Percentiles rank a stretch among this genome's conserved stretches.
Evolutionary conservation across 306 rosid species (phyloP).

Genomic region (Medicago ruthenica): DNA sequence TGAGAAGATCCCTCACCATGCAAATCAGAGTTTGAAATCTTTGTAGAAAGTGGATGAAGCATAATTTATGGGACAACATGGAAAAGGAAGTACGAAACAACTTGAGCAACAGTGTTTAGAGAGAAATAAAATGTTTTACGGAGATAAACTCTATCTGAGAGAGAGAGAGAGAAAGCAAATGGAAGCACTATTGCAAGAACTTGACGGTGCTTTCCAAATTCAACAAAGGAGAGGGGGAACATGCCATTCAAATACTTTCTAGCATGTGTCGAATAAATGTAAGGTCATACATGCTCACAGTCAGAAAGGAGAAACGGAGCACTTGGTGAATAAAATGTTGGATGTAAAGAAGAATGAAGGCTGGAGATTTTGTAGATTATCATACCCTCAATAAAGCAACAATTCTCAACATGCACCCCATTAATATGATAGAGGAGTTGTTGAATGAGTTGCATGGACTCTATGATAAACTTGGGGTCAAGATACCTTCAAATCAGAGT

Average conservation of each 20-base stretch:
- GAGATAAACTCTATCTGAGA: background rate
- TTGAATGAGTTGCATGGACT: background rate
- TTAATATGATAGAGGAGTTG: background rate
- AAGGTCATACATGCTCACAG: background rate
- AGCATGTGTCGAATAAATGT: background rate
- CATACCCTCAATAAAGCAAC: background rate
- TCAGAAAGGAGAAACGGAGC: background rate
- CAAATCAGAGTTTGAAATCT: background rate
- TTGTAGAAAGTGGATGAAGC: background rate
- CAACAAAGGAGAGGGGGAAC: background rate
- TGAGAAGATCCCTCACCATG: background rate
- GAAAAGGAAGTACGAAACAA: background rate
- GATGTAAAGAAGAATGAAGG: background rate
- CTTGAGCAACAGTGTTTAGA: background rate
- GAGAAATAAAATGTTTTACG: background rate
- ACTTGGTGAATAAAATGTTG: background rate
- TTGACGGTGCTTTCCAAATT: background rate
- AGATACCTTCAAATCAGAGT: background rate
- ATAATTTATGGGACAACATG: background rate
- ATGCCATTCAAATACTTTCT: background rate
- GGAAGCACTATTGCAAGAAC: background rate
- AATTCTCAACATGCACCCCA: background rate
- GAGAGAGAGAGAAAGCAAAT: background rate
- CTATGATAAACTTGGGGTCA: background rate
- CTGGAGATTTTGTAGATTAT: conserved; percentile 9